phyloP scores from a whole-genome alignment of 441 rosid species.

The Corymbia citriodora region DNA sequence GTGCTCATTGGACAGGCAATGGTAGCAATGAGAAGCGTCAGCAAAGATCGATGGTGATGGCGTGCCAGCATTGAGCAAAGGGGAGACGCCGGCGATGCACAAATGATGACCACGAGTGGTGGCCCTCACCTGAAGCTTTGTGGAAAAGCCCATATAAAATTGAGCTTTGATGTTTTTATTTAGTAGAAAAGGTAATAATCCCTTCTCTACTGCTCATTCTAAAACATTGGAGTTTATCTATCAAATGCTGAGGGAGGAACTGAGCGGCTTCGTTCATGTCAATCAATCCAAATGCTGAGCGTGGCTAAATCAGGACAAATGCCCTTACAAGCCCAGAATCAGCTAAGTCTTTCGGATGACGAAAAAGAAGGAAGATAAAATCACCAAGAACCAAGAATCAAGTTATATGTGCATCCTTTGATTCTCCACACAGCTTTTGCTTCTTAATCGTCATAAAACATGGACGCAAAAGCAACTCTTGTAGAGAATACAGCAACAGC shows the following conservation, averaged over 20 bases:
- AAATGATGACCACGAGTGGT: too few relatives aligned
- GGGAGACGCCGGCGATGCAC: too few relatives aligned
- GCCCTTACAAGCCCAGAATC: neutral
- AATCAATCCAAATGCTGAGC: neutral
- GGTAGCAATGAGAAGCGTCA: neutral
- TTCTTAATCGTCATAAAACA: neutral
- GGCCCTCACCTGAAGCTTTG: too few relatives aligned
- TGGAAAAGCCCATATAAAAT: neutral
- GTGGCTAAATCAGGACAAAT: neutral
- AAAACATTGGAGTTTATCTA: neutral
- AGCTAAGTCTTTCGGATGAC: neutral
- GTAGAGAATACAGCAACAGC: neutral
- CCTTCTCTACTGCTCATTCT: neutral
- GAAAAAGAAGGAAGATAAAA: neutral
- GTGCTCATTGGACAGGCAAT: neutral
- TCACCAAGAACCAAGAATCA: neutral
- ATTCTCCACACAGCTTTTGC: neutral
- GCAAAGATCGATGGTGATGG: too few relatives aligned
- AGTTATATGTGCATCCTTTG: neutral
- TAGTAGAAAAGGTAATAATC: neutral
- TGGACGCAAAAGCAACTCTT: neutral
- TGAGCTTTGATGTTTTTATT: neutral
- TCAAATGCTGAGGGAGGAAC: neutral
- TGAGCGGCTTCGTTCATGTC: neutral
- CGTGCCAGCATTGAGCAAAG: neutral